Percentiles rank a stretch among this genome's conserved stretches.
phyloP scores from a whole-genome alignment of 192 early-diverging fungal genomes.

The Coemansia sp. region DNA sequence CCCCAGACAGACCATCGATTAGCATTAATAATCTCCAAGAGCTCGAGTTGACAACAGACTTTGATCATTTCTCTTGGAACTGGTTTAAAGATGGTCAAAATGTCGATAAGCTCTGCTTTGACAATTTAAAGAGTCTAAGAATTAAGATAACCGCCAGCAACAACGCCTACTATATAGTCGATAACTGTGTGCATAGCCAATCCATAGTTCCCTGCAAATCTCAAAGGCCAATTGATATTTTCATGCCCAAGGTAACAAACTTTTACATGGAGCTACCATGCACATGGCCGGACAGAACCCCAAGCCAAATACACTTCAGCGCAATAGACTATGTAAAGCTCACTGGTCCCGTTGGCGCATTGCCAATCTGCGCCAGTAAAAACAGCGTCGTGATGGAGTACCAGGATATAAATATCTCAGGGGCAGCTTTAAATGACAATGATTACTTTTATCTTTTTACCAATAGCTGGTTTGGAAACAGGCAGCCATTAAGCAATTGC shows the following conservation, averaged over 20 bases:
- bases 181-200: background rate
- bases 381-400: background rate
- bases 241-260: background rate
- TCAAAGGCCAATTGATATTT: background rate
- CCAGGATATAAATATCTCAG: background rate
- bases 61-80: background rate
- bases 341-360: background rate
- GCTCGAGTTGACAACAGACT: background rate
- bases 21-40: background rate
- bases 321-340: background rate
- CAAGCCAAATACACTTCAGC: background rate
- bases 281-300: background rate
- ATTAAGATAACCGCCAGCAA: background rate
- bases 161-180: background rate
- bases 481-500: background rate
- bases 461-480: conserved; percentile 4
- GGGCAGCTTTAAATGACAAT: background rate
- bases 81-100: background rate
- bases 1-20: background rate
- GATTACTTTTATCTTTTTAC: background rate
- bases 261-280: background rate
- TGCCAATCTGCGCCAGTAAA: background rate
- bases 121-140: background rate
- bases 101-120: background rate
- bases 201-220: background rate